phyloP scores from a whole-genome alignment of 2,329 filamentous ascomycete genomes.

The Pseudopyricularia cyperi region DNA sequence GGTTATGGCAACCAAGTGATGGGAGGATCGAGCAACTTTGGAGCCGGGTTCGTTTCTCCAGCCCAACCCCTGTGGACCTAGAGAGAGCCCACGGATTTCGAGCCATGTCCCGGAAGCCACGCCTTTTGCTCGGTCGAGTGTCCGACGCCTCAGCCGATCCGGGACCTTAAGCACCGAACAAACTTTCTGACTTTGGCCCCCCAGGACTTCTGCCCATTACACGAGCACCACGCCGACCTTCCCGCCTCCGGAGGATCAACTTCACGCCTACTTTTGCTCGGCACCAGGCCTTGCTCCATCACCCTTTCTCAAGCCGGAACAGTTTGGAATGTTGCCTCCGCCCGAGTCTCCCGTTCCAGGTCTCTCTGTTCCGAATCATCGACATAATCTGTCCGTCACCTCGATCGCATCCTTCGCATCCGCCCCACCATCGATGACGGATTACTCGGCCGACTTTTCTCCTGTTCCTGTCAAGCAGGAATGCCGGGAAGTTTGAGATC shows the following conservation, averaged over 20 bases:
- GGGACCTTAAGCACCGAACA: constrained; percentile 7
- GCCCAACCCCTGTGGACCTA: constrained; percentile 50
- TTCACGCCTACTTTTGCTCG: constrained; percentile 20
- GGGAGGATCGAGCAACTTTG: constrained; percentile 32
- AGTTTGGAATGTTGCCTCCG: constrained; percentile 28
- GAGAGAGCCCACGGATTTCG: constrained; percentile 26
- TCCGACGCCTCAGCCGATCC: constrained; percentile 1
- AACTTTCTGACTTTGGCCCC: constrained; percentile 39
- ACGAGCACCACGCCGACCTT: constrained; percentile 29
- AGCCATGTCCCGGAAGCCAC: constrained; percentile 7
- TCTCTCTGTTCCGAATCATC: constrained; percentile 17
- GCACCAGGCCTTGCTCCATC: constrained; percentile 25
- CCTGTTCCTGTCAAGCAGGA: constrained; percentile 22
- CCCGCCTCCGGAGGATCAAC: constrained; percentile 28
- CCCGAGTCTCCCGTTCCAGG: constrained; percentile 29
- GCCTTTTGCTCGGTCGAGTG: not conserved
- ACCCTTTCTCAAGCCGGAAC: constrained; percentile 29
- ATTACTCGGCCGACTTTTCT: constrained; percentile 14
- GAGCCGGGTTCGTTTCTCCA: constrained; percentile 51
- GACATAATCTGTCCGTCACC: constrained; percentile 20
- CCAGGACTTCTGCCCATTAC: constrained; percentile 32
- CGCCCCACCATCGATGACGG: not conserved
- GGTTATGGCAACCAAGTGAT: constrained; percentile 31
- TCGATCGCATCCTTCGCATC: constrained; percentile 1
- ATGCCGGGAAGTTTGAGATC: constrained; percentile 14